Base-by-base conservation (phyloP, 179 eudicot genomes). In the Beta lomatogona region DNA sequence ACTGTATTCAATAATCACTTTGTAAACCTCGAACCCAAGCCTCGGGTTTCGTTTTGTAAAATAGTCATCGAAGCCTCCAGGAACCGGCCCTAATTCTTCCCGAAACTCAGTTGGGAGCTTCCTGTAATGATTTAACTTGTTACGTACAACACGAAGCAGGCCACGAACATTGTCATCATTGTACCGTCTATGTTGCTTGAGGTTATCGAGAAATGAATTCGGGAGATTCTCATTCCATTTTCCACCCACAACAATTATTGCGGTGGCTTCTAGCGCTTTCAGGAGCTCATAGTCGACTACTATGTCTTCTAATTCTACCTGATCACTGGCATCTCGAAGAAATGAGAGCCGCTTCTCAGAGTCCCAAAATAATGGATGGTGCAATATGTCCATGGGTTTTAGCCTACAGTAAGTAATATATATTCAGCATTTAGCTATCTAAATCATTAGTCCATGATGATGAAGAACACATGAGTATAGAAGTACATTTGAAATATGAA, bases 361-460 rank as follows among this genome's bases (percentile, higher is more conserved):
- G 81, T 79, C 85, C 97, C 97, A 92, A 82, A 92, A 92, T 75
- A 92, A 75, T 18, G 96, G 96, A 82, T 92, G 96, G 53, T 82
- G 79, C 61, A 87, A 72, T 44, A 89, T 88, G n/a, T 86, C 91
- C 21, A 44, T 61, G 6, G 92, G 28, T 25, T 25, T 25, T 25
- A 25, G 28, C 28, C 28, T 25, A 25, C 28, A 25, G 28, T 25
- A 25, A 14, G 50, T 52, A 4, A 46, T 46, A 14, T 63, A 45
- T 36, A 44, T 19, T 50, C 53, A n/a, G 0, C 44, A 14, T n/a
- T 59, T 7, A 46, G 50, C 50, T 46, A 15, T 6, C 4, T 18
- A 44, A 71, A 54, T 7, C 4, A 0, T 19, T 15, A 8, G 25
- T 10, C 66, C 28, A 25, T 25, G 28, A 25, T 25, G 28, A 25